Base-by-base conservation (phyloP, 345 rosid species). In the Cochlearia excelsa region DNA sequence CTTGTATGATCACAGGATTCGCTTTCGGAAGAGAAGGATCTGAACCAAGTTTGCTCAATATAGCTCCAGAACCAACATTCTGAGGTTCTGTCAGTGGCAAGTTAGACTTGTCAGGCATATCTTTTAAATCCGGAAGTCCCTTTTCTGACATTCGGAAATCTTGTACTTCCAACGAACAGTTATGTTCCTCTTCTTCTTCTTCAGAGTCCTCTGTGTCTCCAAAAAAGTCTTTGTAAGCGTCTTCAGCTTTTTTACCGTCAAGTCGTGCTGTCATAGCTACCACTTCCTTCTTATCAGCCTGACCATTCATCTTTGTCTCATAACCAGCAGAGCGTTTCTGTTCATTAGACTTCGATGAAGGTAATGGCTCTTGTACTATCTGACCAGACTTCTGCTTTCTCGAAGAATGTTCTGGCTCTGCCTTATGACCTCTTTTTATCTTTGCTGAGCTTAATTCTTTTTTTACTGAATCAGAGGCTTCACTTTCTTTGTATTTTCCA, bases 161-260 rank as follows among this genome's bases (percentile, higher is more conserved):
- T 67, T 77, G 80, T 63, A 61, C 76, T 23, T 77, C 80, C 62
- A 67, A 11, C 4, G 73, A 63, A 76, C 72, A 65, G 26, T 37
- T 49, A 11, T 55, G 80, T 59, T 70, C 81, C 75, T 83, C 95
- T 71, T 71, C 96, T 71, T 71, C 96, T 35, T 70, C 92, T 26
- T 85, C 96, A 50, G 76, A 67, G 53, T 79, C 81, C 28, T 31
- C 82, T 1, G 78, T 67, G 47, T 90, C 99, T 58, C 97, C 96
- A 69, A 84, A 84, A 70, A 82, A 82, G 16, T 84, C 97, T 71
- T 67, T 81, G 63, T 85, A 82, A 41, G 62, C 75, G 60, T 90
- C 92, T 30, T 79, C 87, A 5, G 66, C 72, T 66, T 76, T 83
- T 62, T 62, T 83, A 48, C 47, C 45, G 55, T 71, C 70, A 75